Percentiles rank a stretch among this genome's conserved stretches.
phyloP scores from a whole-genome alignment of 164 flowering plant species.

The Stephania japonica region DNA sequence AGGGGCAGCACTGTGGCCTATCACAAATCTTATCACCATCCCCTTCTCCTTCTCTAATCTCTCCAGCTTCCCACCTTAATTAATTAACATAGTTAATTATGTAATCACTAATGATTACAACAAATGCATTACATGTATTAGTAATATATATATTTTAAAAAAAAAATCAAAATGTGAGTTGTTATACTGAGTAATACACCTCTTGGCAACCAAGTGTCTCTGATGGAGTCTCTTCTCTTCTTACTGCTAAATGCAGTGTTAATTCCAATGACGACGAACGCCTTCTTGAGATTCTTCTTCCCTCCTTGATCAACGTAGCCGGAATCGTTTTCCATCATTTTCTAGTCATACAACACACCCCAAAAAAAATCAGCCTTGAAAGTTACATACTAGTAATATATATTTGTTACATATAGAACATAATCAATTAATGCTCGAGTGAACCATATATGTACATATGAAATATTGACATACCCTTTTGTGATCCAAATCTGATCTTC shows the following conservation, averaged over 20 bases:
- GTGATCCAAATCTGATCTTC: constrained; percentile 31
- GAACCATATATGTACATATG: not conserved
- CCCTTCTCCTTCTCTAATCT: constrained; percentile 76
- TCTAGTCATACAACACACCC: constrained; percentile 21
- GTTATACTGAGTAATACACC: constrained; percentile 24
- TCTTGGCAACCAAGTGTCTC: constrained; percentile 82
- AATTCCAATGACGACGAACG: constrained; percentile 73
- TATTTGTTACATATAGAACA: too few relatives aligned
- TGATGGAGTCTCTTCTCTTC: constrained; percentile 63
- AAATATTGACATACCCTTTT: constrained; percentile 35
- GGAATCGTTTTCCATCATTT: constrained; percentile 37
- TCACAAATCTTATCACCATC: constrained; percentile 67
- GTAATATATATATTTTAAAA: too few relatives aligned
- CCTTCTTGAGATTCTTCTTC: constrained; percentile 38
- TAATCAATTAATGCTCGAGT: not conserved
- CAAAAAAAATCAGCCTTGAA: not conserved
- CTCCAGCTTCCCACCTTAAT: constrained; percentile 46
- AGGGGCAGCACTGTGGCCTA: constrained; percentile 67
- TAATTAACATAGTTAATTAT: not conserved
- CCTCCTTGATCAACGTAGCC: constrained; percentile 56
- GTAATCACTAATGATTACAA: not conserved
- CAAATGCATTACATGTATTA: not conserved
- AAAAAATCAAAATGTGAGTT: too few relatives aligned
- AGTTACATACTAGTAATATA: not conserved
- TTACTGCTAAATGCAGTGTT: constrained; percentile 88